phyloP scores from a whole-genome alignment of 2,329 filamentous ascomycete species.

The Ascochyta pisi region DNA sequence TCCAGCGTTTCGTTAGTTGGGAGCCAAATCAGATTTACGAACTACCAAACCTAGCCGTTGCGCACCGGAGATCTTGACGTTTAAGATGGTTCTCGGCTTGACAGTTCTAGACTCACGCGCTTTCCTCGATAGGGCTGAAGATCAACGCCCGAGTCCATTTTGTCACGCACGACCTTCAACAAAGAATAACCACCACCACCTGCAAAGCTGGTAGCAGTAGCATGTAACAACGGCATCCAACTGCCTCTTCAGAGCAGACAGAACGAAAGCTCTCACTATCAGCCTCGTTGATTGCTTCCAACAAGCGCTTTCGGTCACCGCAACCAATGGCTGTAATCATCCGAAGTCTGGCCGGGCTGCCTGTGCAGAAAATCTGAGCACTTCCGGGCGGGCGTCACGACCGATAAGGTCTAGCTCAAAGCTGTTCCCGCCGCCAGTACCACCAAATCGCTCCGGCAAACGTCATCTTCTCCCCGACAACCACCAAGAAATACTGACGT shows the following conservation, averaged over 20 bases:
- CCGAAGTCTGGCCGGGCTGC: conserved; percentile 15
- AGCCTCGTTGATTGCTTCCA: too few relatives aligned
- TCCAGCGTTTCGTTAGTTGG: neutral
- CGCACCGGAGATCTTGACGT: conserved; percentile 14
- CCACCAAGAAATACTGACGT: neutral
- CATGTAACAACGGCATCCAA: neutral
- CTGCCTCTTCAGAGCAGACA: neutral
- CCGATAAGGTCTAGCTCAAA: neutral
- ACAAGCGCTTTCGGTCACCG: too few relatives aligned
- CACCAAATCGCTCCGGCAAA: conserved; percentile 1
- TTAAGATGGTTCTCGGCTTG: conserved; percentile 12
- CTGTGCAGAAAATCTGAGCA: conserved; percentile 5
- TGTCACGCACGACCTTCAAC: conserved; percentile 2
- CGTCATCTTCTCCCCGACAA: conserved; percentile 5
- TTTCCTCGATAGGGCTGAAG: conserved; percentile 11
- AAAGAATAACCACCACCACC: neutral
- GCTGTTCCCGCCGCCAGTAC: conserved; percentile 6
- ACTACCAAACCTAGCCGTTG: neutral
- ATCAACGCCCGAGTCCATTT: conserved; percentile 1
- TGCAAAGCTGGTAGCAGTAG: neutral
- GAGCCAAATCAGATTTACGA: neutral
- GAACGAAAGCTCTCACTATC: too few relatives aligned
- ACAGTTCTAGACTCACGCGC: conserved; percentile 10
- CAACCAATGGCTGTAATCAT: neutral
- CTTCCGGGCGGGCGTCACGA: neutral